Percentiles rank a stretch among this genome's conserved stretches.
Conservation (phyloP, 352 stramenopile genomes). For the Plasmopara viticola region DNA sequence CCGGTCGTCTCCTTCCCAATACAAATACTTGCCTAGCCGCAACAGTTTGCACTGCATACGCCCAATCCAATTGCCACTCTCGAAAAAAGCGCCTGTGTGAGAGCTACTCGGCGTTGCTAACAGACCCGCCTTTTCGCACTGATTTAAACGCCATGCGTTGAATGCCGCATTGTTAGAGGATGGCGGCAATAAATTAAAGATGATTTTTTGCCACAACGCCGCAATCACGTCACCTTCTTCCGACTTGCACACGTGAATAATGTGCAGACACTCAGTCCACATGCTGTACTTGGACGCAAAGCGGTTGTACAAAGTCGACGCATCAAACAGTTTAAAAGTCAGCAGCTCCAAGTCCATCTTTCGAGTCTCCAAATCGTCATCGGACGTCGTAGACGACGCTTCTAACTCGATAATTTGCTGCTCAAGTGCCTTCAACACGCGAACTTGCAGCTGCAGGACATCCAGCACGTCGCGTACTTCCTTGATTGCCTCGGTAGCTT, state of each 20-base stretch:
- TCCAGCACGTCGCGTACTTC: slow-evolving; percentile 81
- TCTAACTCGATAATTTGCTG: slow-evolving; percentile 64
- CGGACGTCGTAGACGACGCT: slow-evolving; percentile 26
- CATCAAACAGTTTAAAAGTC: slow-evolving; percentile 73
- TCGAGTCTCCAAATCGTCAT: slow-evolving; percentile 44
- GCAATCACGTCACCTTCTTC: slow-evolving; percentile 68
- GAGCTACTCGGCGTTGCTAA: slow-evolving; percentile 26
- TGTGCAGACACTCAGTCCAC: slow-evolving; percentile 82
- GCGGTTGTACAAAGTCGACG: slow-evolving; percentile 80
- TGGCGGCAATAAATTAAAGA: slow-evolving; percentile 60
- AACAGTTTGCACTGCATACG: slow-evolving; percentile 73
- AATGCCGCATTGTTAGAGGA: slow-evolving; percentile 61
- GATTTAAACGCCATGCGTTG: slow-evolving; percentile 62
- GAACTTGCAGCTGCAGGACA: slow-evolving; percentile 77
- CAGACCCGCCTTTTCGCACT: slow-evolving; percentile 60
- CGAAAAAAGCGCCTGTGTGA: slow-evolving; percentile 44
- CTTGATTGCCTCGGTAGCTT: slow-evolving; percentile 60
- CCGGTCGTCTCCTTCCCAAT: slow-evolving; percentile 45
- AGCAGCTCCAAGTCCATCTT: slow-evolving; percentile 60
- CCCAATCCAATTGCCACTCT: slow-evolving; percentile 76
- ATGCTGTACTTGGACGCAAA: slow-evolving; percentile 83
- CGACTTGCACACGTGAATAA: slow-evolving; percentile 81
- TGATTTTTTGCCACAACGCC: slow-evolving; percentile 65
- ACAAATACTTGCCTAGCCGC: slow-evolving; percentile 66
- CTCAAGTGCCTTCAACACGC: slow-evolving; percentile 70